Evolutionary conservation across 2,329 filamentous ascomycete species (phyloP), one percentile per base, ranked within the genome.

Genomic region (Botrytis aclada): DNA sequence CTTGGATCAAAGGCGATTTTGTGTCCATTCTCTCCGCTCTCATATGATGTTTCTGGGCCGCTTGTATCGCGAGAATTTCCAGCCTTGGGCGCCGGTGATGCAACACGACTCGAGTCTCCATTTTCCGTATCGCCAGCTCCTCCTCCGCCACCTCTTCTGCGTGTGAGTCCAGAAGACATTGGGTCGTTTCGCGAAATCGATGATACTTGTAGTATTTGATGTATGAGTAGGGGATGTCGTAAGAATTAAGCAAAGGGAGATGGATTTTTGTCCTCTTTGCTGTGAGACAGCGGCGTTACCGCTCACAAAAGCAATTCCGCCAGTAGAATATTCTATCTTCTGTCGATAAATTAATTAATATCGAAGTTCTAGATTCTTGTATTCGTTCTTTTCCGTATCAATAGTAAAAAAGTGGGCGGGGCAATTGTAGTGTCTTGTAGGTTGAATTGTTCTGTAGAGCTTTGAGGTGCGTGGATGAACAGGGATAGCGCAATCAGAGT

Each of bases 1-100:
- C 95, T 89, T 74, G 96, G 96, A 83, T 99, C 96, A 83, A 94
- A 99, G 73, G 95, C 96, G 83, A 99, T 98, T 87, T 97, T 97
- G 88, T 98, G 96, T 77, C 96, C 96, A 85, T 98, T 98, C 84
- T 97, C 95, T 82, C 92, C 88, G 81, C 87, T 94, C 84, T 95
- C 92, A 86, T 97, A 98, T 80, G 92, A 95, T 74, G 96, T 98
- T 84, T 91, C 89, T 80, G 88, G 89, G 76, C 82, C 85, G 80
- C 79, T 84, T 80, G 89, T 88, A 81, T 87, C 87, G 79, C 82
- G 83, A 74, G 86, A 83, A 63, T 86, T 86, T 80, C 88, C 86
- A 85, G 89, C 84, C 85, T 89, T 86, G 75, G 90, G 88, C 73
- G 86, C 85, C 56, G 90, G 90, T 67, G 90, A 92, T 79, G 87